Evolutionary conservation across 202 grass and related monocot genomes (phyloP).

Genomic region (Eragrostis tef): DNA sequence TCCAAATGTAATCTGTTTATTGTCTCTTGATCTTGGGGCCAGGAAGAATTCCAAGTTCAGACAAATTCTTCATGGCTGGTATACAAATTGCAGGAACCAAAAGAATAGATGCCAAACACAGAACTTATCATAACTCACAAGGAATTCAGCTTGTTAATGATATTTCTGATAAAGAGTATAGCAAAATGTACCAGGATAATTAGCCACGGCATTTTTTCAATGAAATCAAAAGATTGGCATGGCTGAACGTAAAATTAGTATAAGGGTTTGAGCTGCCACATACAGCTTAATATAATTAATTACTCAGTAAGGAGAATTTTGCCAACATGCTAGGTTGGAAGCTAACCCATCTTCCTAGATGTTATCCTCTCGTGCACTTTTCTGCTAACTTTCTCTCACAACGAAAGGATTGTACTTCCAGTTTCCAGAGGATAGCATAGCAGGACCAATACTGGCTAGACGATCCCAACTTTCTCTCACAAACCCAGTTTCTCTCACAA

Average conservation of each 20-base stretch:
- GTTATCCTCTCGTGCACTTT: conserved; percentile 4
- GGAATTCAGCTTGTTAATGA: background rate
- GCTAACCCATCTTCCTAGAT: background rate
- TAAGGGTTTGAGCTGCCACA: background rate
- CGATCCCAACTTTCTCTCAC: too few species aligned
- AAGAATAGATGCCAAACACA: conserved; percentile 6
- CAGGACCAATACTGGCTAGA: background rate
- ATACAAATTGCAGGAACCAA: background rate
- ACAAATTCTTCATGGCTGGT: conserved; percentile 7
- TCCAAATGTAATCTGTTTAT: conserved; percentile 41
- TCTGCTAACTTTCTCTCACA: conserved; percentile 6
- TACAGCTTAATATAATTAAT: background rate
- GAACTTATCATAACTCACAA: conserved; percentile 17
- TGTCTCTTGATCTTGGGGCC: conserved; percentile 16
- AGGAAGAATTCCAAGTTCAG: conserved; percentile 21
- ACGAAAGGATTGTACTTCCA: background rate
- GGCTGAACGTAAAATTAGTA: background rate
- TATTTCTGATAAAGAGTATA: conserved; percentile 3
- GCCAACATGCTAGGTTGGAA: conserved; percentile 6
- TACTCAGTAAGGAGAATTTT: background rate
- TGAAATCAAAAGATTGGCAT: conserved; percentile 12
- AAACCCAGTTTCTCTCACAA: too few species aligned
- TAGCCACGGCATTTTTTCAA: background rate
- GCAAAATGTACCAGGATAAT: background rate
- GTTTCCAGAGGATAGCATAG: background rate